phyloP scores from a whole-genome alignment of 352 stramenopile genomes.

The Blastocystis sp. region DNA sequence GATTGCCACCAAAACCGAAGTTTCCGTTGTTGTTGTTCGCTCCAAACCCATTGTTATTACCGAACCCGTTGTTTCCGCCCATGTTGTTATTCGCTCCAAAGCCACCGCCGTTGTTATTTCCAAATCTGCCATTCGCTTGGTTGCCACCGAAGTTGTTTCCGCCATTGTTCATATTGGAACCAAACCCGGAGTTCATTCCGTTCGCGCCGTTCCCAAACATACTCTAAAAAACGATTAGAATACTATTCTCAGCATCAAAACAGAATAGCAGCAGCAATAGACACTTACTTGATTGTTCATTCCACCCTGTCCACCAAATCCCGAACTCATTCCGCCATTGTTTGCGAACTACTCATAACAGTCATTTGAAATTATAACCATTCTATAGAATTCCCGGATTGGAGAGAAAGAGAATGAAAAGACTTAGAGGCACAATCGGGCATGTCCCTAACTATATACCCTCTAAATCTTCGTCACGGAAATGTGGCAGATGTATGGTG shows the following conservation, averaged over 20 bases:
- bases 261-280: not conserved
- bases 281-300: not conserved
- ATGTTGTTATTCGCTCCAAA: not conserved
- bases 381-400: too few species aligned
- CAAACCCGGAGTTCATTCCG: not conserved
- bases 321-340: not conserved
- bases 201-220: not conserved
- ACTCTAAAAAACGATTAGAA: not conserved
- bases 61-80: not conserved
- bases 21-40: conserved; percentile 1
- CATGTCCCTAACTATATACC: too few species aligned
- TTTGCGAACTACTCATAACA: not conserved
- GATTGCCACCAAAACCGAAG: conserved; percentile 3
- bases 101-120: not conserved
- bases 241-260: not conserved
- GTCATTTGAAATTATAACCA: too few species aligned
- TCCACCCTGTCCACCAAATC: conserved; percentile 3
- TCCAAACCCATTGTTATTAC: conserved; percentile 36
- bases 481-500: too few species aligned
- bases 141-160: not conserved
- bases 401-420: too few species aligned
- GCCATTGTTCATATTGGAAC: not conserved
- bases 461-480: too few species aligned
- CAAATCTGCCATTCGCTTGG: not conserved
- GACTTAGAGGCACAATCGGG: too few species aligned